phyloP scores from a whole-genome alignment of 805 yeast genomes.

The Spencermartinsiella europaea region DNA sequence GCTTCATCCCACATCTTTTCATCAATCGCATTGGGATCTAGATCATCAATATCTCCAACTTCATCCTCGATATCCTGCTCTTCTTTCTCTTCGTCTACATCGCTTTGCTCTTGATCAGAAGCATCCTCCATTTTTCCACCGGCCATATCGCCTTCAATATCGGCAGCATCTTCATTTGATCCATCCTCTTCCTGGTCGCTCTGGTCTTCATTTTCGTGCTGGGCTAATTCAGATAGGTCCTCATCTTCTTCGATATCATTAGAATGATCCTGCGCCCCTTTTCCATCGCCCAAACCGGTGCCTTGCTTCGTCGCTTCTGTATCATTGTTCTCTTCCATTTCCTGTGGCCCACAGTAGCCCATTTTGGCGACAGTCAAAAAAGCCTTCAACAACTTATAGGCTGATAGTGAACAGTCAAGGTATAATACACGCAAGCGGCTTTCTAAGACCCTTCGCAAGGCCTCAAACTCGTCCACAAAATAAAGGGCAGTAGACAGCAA shows the following conservation, averaged over 20 bases:
- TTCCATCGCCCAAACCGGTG: conserved; percentile 90
- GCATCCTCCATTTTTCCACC: conserved; percentile 75
- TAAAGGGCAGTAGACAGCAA: conserved; percentile 51
- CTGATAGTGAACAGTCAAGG: conserved; percentile 11
- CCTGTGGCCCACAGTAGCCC: conserved; percentile 92
- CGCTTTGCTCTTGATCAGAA: conserved; percentile 65
- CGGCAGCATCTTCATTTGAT: conserved; percentile 82
- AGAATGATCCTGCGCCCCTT: conserved; percentile 74
- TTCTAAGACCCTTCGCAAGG: conserved; percentile 35
- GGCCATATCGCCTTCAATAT: conserved; percentile 95
- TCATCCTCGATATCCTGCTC: conserved; percentile 76
- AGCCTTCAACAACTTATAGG: conserved; percentile 51
- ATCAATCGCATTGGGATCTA: conserved; percentile 92
- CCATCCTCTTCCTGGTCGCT: conserved; percentile 46
- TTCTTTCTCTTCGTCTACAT: conserved; percentile 46
- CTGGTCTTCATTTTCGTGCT: conserved; percentile 66
- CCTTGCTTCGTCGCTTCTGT: conserved; percentile 70
- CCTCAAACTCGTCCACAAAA: conserved; percentile 68
- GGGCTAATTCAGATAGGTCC: conserved; percentile 68
- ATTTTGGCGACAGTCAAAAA: conserved; percentile 60
- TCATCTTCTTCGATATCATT: conserved; percentile 90
- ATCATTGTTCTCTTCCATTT: conserved; percentile 56
- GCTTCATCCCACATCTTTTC: conserved; percentile 99
- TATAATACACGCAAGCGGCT: background rate
- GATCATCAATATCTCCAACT: conserved; percentile 79